Evolutionary conservation across 176 grass and related monocot genomes (phyloP).

Genomic region (Calamus simplicifolius): DNA sequence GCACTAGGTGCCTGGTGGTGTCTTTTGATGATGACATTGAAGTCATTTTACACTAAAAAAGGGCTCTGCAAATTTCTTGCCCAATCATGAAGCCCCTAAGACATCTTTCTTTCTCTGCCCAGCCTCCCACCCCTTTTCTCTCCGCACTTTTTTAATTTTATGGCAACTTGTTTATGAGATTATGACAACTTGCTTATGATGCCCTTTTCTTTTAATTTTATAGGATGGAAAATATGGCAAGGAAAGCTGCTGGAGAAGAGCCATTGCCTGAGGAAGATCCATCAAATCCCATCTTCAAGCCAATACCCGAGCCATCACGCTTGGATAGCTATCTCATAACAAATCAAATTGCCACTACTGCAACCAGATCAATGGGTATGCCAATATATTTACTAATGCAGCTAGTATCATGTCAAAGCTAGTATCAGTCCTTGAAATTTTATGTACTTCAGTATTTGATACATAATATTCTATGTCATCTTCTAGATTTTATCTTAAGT

Average conservation of each 20-base stretch:
- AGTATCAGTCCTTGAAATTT: not conserved
- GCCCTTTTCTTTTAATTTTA: slow-evolving; percentile 10
- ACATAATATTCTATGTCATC: too few relatives aligned
- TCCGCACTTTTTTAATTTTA: too few relatives aligned
- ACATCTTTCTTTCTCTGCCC: too few relatives aligned
- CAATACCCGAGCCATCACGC: slow-evolving; percentile 86
- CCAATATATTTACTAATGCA: not conserved
- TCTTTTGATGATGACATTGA: too few relatives aligned
- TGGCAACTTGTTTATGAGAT: too few relatives aligned
- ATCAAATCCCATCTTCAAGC: slow-evolving; percentile 82
- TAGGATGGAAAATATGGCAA: slow-evolving; percentile 78
- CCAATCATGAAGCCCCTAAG: too few relatives aligned
- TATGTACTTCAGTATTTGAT: not conserved
- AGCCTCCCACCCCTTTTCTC: too few relatives aligned
- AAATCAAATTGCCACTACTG: slow-evolving; percentile 95
- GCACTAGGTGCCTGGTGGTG: too few relatives aligned
- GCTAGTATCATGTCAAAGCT: not conserved
- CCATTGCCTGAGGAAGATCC: slow-evolving; percentile 95
- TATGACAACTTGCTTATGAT: too few relatives aligned
- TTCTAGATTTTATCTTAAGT: too few relatives aligned
- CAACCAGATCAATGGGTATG: slow-evolving; percentile 93
- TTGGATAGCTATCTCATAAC: slow-evolving; percentile 93
- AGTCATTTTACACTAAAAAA: too few relatives aligned
- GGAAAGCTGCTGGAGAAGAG: slow-evolving; percentile 89
- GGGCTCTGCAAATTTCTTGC: too few relatives aligned